Percentiles rank a stretch among this genome's conserved stretches.
Evolutionary conservation across 345 rosid genomes (phyloP).

Genomic region (Citrus sinensis): DVS_A1.0 CM039162.1:11435501-11436000

Average conservation of each 20-base stretch:
- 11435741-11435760: conserved; percentile 1
- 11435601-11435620: not conserved
- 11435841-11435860: not conserved
- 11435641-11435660: not conserved
- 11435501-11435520: not conserved
- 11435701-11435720: not conserved
- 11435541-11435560: not conserved
- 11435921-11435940: not conserved
- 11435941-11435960: not conserved
- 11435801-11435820: not conserved
- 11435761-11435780: not conserved
- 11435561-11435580: not conserved
- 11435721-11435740: not conserved
- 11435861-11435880: not conserved
- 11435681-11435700: not conserved
- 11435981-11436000: not conserved
- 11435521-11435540: not conserved
- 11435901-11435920: not conserved
- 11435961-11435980: too few relatives aligned
- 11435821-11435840: not conserved
- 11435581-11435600: not conserved
- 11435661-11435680: not conserved
- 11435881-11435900: not conserved
- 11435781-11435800: not conserved
- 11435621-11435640: not conserved